Base-by-base conservation (phyloP, 176 grass and related monocot species). In the Alopecurus myosuroides region DNA sequence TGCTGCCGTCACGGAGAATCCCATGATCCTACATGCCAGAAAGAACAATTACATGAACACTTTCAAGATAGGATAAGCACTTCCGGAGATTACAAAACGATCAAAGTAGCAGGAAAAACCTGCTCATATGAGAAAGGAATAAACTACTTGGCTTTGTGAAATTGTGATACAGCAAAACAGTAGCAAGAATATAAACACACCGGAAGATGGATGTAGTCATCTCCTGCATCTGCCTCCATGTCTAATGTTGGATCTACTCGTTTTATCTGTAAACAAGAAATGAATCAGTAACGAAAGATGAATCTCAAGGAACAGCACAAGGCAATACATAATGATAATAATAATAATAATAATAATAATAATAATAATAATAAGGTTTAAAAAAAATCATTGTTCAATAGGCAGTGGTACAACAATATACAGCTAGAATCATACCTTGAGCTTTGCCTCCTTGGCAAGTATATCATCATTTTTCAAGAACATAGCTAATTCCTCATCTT, bases 391-490 rank as follows among this genome's bases (percentile, higher is more conserved):
- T 34, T 30, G 66, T 30, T 84, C 74, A 69, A 88, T 53, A 66
- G 64, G 74, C 37, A 84, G 44, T 39, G 23, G 14, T 31, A 61
- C 29, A 53, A 53, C 29, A 67, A 60, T 70, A 28, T 79, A 78
- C 50, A 81, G 69, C 17, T 52, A 68, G 28, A 73, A 61, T 26
- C 65, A 19, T 87, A 98, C 93, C 89, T 95, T 98, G 45, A 79
- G 19, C 44, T 86, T 92, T 72, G 93, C 87, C 78, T 98, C 96
- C 62, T 98, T 87, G 29, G 89, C 93, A 48, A 98, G 82, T 95
- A 98, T 98, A 77, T 98, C 96, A 71, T 98, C 96, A 70, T 85
- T 92, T 81, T 94, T 95, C 61, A 98, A 75, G 62, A 98, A 98
- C 44, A 95, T 50, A 26, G 96, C 96, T 51, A 98, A 90, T 68